Percentiles rank a stretch among this genome's conserved stretches.
phyloP scores from a whole-genome alignment of 2,329 filamentous ascomycete genomes.

The Chaetomium sp. region DNA sequence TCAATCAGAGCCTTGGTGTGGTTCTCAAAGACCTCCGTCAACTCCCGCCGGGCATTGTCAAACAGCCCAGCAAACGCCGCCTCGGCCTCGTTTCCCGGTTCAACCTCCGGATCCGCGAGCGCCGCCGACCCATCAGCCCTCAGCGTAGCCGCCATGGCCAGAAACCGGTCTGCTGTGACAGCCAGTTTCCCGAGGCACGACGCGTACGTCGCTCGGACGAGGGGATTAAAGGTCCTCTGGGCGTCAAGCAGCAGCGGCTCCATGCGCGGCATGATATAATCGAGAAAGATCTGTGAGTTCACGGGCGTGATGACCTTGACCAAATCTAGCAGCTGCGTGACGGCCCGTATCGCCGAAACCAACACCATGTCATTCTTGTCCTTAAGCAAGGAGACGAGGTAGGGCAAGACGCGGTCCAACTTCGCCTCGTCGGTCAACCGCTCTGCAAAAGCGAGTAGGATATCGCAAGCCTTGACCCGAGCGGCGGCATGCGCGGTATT shows the following conservation, averaged over 20 bases:
- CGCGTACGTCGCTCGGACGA: constrained; percentile 86
- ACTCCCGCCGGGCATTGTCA: constrained; percentile 75
- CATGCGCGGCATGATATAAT: constrained; percentile 61
- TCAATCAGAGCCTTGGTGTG: constrained; percentile 89
- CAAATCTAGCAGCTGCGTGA: constrained; percentile 82
- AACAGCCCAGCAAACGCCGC: constrained; percentile 76
- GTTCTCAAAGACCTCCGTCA: constrained; percentile 75
- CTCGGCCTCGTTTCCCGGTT: constrained; percentile 61
- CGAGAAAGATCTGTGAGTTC: constrained; percentile 62
- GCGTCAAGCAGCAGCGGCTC: constrained; percentile 46
- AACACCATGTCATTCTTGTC: constrained; percentile 81
- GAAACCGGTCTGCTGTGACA: constrained; percentile 73
- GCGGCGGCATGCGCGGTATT: constrained; percentile 87
- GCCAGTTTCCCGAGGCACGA: constrained; percentile 86
- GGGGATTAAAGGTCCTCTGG: constrained; percentile 50
- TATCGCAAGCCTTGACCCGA: constrained; percentile 80
- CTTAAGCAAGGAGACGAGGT: constrained; percentile 73
- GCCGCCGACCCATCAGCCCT: constrained; percentile 76
- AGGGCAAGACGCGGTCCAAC: constrained; percentile 85
- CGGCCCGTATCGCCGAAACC: constrained; percentile 74
- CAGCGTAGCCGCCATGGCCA: constrained; percentile 86
- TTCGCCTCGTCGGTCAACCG: constrained; percentile 91
- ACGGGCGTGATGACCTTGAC: constrained; percentile 81
- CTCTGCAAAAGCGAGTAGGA: constrained; percentile 87
- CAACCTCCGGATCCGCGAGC: constrained; percentile 69